phyloP scores from a whole-genome alignment of 2,329 filamentous ascomycete species.

The Chrysoporthe deuterocubensis region DNA sequence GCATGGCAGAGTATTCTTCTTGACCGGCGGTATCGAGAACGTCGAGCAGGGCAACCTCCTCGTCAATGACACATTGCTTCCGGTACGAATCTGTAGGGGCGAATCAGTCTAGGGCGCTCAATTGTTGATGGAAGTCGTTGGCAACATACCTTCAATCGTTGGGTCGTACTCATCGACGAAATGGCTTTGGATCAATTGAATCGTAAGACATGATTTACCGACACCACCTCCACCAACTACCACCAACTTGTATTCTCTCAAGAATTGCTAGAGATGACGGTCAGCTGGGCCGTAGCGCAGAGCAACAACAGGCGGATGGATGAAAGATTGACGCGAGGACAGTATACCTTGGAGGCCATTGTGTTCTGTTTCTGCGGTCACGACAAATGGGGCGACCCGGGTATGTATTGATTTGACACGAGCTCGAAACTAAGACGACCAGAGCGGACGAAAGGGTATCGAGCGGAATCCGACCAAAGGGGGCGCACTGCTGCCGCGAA shows the following conservation, averaged over 20 bases:
- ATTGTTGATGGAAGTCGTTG: background rate
- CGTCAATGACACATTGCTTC: conserved; percentile 99
- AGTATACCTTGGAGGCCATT: conserved; percentile 48
- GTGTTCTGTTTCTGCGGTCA: conserved; percentile 31
- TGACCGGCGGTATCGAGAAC: conserved; percentile 98
- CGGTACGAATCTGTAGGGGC: conserved; percentile 84
- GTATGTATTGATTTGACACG: conserved; percentile 23
- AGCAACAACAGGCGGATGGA: conserved; percentile 22
- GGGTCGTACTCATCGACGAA: conserved; percentile 99
- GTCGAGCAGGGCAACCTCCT: conserved; percentile 95
- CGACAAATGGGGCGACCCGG: conserved; percentile 16
- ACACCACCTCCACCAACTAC: conserved; percentile 98
- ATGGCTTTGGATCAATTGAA: conserved; percentile 93
- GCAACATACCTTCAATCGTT: conserved; percentile 87
- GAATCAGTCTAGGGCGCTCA: conserved; percentile 27
- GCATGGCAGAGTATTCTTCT: conserved; percentile 99
- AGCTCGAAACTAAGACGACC: conserved; percentile 27
- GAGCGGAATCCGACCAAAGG: conserved; percentile 9
- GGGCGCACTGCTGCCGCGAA: conserved; percentile 6
- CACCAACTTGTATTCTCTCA: conserved; percentile 93
- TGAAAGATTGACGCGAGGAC: conserved; percentile 9
- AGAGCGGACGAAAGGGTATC: conserved; percentile 28
- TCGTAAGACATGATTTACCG: conserved; percentile 98
- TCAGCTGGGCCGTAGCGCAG: conserved; percentile 26
- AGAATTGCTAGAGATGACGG: conserved; percentile 58